These are phyloP conservation scores for Conticribra weissflogii DNA, from an alignment of 108 stramenopile genomes.

Conservation along the genomic window DNA sequence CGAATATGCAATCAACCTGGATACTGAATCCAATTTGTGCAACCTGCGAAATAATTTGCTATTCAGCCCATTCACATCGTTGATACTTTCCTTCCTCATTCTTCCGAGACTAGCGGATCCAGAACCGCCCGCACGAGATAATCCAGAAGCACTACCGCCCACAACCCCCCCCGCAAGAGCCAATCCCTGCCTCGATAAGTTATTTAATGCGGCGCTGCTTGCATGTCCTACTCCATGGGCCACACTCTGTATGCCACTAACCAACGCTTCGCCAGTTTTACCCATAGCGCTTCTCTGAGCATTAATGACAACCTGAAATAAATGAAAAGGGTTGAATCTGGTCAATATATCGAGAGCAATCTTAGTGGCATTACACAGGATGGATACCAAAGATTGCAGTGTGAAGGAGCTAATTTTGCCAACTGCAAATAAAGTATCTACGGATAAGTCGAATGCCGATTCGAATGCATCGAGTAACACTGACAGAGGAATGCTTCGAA, in stretches of 20 bases:
- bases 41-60: conserved; percentile 62
- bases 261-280: conserved; percentile 77
- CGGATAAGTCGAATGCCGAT: conserved; percentile 47
- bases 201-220: conserved; percentile 59
- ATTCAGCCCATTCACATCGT: conserved; percentile 26
- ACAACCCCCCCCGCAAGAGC: conserved; percentile 47
- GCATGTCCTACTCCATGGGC: conserved; percentile 88
- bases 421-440: conserved; percentile 61
- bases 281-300: conserved; percentile 74
- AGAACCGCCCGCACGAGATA: conserved; percentile 12
- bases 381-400: conserved; percentile 31
- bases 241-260: conserved; percentile 82
- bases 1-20: conserved; percentile 68
- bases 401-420: conserved; percentile 47
- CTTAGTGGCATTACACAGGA: conserved; percentile 26
- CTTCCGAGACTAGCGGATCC: conserved; percentile 15
- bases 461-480: conserved; percentile 64
- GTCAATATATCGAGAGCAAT: conserved; percentile 50
- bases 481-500: conserved; percentile 68
- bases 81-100: conserved; percentile 11
- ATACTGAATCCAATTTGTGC: conserved; percentile 70
- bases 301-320: conserved; percentile 60
- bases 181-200: conserved; percentile 38
- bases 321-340: conserved; percentile 61
- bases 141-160: conserved; percentile 14